Evolutionary conservation across 225 moss, liverwort and hornwort species (phyloP).

Genomic region (Asterella californica): DNA sequence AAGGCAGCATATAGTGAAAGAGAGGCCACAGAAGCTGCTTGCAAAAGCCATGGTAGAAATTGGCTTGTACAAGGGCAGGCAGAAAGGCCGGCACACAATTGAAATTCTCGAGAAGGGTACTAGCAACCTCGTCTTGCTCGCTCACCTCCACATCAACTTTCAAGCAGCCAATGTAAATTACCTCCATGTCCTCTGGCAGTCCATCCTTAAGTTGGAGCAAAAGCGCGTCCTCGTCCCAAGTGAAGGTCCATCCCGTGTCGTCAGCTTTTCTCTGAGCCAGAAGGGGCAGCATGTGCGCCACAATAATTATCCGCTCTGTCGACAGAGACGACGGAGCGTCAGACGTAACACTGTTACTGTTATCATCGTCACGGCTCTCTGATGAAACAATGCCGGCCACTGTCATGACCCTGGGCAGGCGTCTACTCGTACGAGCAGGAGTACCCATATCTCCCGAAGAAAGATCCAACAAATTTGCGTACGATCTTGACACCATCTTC

Average conservation of each 20-base stretch:
- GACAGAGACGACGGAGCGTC: constrained; percentile 36
- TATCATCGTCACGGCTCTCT: constrained; percentile 15
- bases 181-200: constrained; percentile 73
- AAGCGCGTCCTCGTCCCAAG: constrained; percentile 75
- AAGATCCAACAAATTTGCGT: constrained; percentile 39
- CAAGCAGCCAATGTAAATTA: constrained; percentile 78
- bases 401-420: constrained; percentile 32
- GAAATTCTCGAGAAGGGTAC: constrained; percentile 63
- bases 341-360: constrained; percentile 35
- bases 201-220: constrained; percentile 78
- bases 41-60: constrained; percentile 89
- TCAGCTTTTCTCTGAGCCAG: constrained; percentile 60
- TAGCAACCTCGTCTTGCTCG: constrained; percentile 87
- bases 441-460: constrained; percentile 28
- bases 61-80: constrained; percentile 51
- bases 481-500: constrained; percentile 38
- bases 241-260: constrained; percentile 76
- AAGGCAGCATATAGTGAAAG: constrained; percentile 85
- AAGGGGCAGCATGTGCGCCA: constrained; percentile 80
- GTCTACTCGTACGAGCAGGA: constrained; percentile 22
- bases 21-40: constrained; percentile 92
- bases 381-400: constrained; percentile 27
- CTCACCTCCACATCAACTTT: constrained; percentile 72
- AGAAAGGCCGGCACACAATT: constrained; percentile 92
- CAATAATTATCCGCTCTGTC: constrained; percentile 67